Evolutionary conservation across 495 filamentous ascomycete species (phyloP).

Genomic region (Neurospora sp.): DNA sequence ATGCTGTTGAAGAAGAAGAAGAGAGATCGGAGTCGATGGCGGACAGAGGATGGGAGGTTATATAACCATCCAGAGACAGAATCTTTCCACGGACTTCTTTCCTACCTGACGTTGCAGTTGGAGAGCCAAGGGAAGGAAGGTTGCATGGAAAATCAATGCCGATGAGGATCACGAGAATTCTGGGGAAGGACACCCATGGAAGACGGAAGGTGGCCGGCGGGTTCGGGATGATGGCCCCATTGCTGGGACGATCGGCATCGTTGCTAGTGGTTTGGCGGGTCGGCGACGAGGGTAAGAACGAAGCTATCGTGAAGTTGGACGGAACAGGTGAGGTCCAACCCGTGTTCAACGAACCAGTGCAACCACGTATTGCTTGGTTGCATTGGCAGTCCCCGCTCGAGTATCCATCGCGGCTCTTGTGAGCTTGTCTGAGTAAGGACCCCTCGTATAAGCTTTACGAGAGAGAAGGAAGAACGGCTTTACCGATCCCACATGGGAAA

Average conservation of each 20-base stretch:
- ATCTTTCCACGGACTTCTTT: background rate
- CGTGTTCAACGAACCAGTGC: background rate
- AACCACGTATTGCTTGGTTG: background rate
- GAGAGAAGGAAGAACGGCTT: background rate
- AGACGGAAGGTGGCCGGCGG: background rate
- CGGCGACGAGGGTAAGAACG: background rate
- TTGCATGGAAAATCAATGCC: background rate
- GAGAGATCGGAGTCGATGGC: background rate
- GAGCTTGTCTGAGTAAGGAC: background rate
- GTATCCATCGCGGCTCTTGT: background rate
- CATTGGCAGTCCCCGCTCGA: background rate
- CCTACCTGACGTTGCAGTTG: background rate
- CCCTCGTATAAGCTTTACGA: background rate
- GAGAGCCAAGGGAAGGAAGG: background rate
- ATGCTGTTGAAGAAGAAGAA: background rate
- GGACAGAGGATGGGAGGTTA: background rate
- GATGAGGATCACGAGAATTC: background rate
- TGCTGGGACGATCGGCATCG: background rate
- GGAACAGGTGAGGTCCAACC: background rate
- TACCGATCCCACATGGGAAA: background rate
- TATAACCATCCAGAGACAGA: background rate
- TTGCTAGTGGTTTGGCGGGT: background rate
- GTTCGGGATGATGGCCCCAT: background rate
- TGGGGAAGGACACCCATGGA: background rate
- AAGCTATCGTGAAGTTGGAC: background rate